Evolutionary conservation across 106 monocot species (phyloP), one percentile per base, ranked within the genome.

Genomic region (Xerophyta viscosa): DNA sequence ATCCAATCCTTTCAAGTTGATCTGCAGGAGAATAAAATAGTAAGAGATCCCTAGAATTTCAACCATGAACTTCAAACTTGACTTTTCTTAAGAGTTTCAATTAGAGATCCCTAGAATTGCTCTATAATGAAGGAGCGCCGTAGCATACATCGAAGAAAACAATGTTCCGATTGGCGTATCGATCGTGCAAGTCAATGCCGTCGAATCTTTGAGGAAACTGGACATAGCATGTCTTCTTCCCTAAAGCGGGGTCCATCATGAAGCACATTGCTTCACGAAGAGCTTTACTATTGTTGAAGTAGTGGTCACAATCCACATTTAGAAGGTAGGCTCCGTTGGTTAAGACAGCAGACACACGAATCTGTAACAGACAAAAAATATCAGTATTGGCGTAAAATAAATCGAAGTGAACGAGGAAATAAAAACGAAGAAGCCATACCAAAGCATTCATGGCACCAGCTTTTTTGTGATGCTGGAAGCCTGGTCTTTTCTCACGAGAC

Each of bases 391-490:
- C n/a, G n/a, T n/a, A n/a, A n/a, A n/a, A n/a, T n/a, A n/a, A n/a
- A n/a, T n/a, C n/a, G n/a, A n/a, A n/a, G n/a, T n/a, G n/a, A n/a
- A n/a, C n/a, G n/a, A n/a, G n/a, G n/a, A n/a, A n/a, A n/a, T 8
- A 52, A 7, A 0, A 41, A 4, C 2, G 24, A 60, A 57, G 39
- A 36, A 8, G 52, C 55, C 60, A 49, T 19, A 90, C 89, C 84
- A 90, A 57, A 42, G 89, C 89, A 71, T 90, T 90, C 89, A 90
- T 90, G 56, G 89, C 84, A 81, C 89, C 89, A 56, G 89, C 89
- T 52, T 90, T 90, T 55, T 90, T 90, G 65, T 90, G 89, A 77
- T 90, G 89, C 49, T 90, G 89, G 42, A 90, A 90, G 4, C 89
- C 84, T 43, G 80, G 84, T 27, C 89, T 66, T 70, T 90, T 90